Evolutionary conservation across 176 grass and related monocot species (phyloP).

Genomic region (Zea luxurians): DNA sequence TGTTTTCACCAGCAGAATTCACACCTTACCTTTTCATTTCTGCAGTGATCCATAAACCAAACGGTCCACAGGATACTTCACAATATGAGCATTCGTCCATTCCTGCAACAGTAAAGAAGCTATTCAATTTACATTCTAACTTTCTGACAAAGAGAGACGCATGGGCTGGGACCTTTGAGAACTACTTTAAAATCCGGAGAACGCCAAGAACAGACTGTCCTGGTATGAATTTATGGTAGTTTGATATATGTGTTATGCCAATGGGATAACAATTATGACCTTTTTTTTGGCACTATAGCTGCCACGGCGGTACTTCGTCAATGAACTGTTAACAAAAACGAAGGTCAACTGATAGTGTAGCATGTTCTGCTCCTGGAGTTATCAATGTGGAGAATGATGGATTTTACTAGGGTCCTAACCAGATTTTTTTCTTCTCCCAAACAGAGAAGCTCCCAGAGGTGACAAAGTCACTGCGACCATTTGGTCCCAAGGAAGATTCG

Average conservation of each 20-base stretch:
- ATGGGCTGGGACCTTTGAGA: constrained; percentile 89
- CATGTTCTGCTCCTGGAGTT: neutral
- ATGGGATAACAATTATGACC: neutral
- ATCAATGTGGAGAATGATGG: neutral
- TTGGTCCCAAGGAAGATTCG: constrained; percentile 80
- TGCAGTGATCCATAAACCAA: constrained; percentile 86
- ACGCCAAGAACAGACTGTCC: constrained; percentile 87
- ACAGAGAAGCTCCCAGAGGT: constrained; percentile 96
- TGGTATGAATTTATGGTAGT: constrained; percentile 42
- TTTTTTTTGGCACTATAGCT: constrained; percentile 29
- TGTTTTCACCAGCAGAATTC: neutral
- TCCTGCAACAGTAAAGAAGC: constrained; percentile 72
- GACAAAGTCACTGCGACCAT: constrained; percentile 73
- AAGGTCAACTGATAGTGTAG: neutral
- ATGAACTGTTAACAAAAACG: constrained; percentile 43
- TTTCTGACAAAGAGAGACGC: constrained; percentile 92
- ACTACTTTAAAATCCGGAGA: constrained; percentile 52
- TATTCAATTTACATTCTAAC: constrained; percentile 89
- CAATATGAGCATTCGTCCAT: constrained; percentile 92
- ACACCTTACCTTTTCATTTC: constrained; percentile 37
- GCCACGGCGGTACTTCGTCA: constrained; percentile 18
- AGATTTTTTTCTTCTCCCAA: neutral
- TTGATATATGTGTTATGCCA: neutral
- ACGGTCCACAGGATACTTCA: constrained; percentile 51
- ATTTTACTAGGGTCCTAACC: constrained; percentile 3